Evolutionary conservation across 306 rosid genomes (phyloP), one percentile per base, ranked within the genome.

Genomic region (Vachellia collinsii): DNA sequence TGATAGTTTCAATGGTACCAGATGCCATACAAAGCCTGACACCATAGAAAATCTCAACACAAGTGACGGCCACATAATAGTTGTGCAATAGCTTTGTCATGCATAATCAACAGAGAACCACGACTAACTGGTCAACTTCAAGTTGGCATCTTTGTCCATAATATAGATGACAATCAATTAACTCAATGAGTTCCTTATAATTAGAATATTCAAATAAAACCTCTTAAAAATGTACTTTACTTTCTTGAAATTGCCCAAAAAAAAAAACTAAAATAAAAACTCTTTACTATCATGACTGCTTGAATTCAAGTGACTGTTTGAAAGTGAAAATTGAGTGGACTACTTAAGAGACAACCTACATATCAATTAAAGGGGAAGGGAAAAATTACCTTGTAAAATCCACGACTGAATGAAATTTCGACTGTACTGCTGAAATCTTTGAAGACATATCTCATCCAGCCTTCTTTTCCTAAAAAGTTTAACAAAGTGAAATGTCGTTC

Each of bases 331-430:
- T 11, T 46, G 5, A 34, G 6, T 17, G 23, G 74, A 68, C 71
- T 19, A n/a, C 74, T 81, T 65, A 37, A 38, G 13, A 5, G 12
- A 54, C 11, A 71, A 34, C 77, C 68, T 63, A 41, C 4, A 75
- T 34, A 16, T 38, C 47, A 71, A 41, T 23, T 65, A 17, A n/a
- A 20, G 12, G 79, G 70, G n/a, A 54, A 19, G 23, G 6, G 39
- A 82, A 54, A 70, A 19, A 13, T 85, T 79, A 93, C 99, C 99
- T 90, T 93, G 98, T 86, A 93, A 76, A 76, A 93, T 95, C 99
- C 98, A 95, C 8, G 99, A 93, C 68, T 91, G 99, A 43, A 95
- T 92, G 71, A 89, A 78, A 23, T 93, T 90, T 85, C 99, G 89
- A 87, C 97, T 93, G 81, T 91, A 91, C 54, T 95, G 93, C 80